Evolutionary conservation across 2,329 filamentous ascomycete genomes (phyloP), one percentile per base, ranked within the genome.

Genomic region (Ambrosiella cleistominuta): DNA sequence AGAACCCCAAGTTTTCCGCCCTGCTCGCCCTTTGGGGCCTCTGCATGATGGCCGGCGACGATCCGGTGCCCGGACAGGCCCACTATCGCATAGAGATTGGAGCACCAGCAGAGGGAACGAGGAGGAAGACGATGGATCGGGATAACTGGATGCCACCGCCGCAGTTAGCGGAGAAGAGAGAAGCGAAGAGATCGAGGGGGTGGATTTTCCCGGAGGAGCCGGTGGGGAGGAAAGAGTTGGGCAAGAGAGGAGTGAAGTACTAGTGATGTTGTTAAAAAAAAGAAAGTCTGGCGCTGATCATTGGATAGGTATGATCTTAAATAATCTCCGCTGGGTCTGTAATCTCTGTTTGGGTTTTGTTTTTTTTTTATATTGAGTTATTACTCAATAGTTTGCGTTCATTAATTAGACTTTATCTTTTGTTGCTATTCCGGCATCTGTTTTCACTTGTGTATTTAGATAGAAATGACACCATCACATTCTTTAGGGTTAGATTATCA

Each of bases 151-250:
- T 90, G 70, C 85, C 86, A 8, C 81, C 75, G 71, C 81, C 80
- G 55, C 86, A 82, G 72, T 74, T 80, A 64, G 83, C 76, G 38
- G 85, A 86, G 78, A 93, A 86, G 81, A 73, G 80, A 60, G 83
- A 86, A 70, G 82, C 84, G 17, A 89, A 88, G 78, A 71, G 84
- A 19, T 75, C 79, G 1, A 71, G 86, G 37, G 86, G 85, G 0
- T 90, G 86, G 86, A 78, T 88, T 0, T 77, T 81, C 71, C 86
- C 86, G 1, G 84, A 89, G 65, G 86, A 89, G 65, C 74, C 81
- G 2, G 74, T 89, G 9, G 81, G 82, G 7, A 75, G 84, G 65
- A 82, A 86, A 70, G 85, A 90, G 71, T 74, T 84, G 56, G 83
- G 82, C 4, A 82, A 80, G 72, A 73, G 81, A 59, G 81, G 81